A percentile compares a stretch with the other conserved stretches of the same genome.
Conservation (phyloP, 2,329 filamentous ascomycete species). For the Sporothrix humicola region DNA sequence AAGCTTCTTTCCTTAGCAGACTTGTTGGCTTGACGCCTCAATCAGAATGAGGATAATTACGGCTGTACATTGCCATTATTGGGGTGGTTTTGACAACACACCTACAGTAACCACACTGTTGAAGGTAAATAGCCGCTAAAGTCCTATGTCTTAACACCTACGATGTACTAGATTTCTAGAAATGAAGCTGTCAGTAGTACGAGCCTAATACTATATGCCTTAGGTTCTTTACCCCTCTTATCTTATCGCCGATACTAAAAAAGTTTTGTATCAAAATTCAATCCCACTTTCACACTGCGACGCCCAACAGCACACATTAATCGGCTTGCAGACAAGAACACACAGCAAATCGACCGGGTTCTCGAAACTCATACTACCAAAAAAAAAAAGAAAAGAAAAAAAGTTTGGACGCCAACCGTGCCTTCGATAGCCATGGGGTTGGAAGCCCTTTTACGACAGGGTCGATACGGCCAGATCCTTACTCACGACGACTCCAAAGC, state of each 20-base stretch:
- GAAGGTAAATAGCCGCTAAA: too few species aligned
- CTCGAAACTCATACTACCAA: background rate
- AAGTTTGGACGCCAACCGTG: background rate
- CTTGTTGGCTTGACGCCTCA: too few species aligned
- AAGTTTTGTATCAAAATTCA: slow-evolving; percentile 18
- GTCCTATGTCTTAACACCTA: too few species aligned
- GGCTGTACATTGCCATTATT: too few species aligned
- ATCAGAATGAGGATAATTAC: too few species aligned
- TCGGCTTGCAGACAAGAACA: background rate
- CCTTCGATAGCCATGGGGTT: slow-evolving; percentile 31
- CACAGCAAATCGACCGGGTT: background rate
- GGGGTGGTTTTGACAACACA: too few species aligned
- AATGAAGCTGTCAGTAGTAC: too few species aligned
- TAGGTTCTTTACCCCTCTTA: slow-evolving; percentile 26
- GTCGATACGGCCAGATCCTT: slow-evolving; percentile 34
- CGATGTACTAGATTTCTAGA: too few species aligned
- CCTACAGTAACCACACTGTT: too few species aligned
- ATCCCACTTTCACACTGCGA: slow-evolving; percentile 30
- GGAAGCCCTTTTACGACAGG: slow-evolving; percentile 8
- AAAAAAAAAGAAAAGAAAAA: background rate
- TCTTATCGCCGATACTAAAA: slow-evolving; percentile 36
- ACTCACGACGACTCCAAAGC: slow-evolving; percentile 9
- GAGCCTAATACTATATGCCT: background rate
- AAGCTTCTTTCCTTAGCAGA: too few species aligned
- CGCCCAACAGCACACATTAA: slow-evolving; percentile 13